Percentiles rank a stretch among this genome's conserved stretches.
Evolutionary conservation across 2,329 filamentous ascomycete species (phyloP).

Genomic region (Chaetomium sp.): DNA sequence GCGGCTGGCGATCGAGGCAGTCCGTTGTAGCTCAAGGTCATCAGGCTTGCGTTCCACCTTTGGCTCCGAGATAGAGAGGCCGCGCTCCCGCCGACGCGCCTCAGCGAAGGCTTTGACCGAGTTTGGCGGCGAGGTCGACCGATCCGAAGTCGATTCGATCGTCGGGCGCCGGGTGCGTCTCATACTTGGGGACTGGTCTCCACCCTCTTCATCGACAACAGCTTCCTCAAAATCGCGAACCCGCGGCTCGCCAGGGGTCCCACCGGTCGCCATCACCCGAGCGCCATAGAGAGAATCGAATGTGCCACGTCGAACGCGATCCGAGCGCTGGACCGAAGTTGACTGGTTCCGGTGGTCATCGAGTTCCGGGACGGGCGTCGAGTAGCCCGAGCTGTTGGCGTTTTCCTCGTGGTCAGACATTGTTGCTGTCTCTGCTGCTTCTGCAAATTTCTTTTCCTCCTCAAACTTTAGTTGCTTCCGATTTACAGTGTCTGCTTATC

Average conservation of each 20-base stretch:
- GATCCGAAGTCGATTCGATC: constrained; percentile 49
- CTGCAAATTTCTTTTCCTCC: not conserved
- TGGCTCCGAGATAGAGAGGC: constrained; percentile 48
- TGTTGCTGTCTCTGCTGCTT: constrained; percentile 27
- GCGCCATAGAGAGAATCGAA: constrained; percentile 62
- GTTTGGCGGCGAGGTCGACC: constrained; percentile 83
- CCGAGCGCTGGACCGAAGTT: constrained; percentile 52
- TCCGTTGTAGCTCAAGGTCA: constrained; percentile 58
- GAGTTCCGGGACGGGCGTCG: constrained; percentile 69
- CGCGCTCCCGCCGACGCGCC: constrained; percentile 76
- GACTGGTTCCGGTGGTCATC: constrained; percentile 78
- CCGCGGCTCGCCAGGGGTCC: constrained; percentile 35
- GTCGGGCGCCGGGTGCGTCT: constrained; percentile 48
- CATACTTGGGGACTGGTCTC: constrained; percentile 36
- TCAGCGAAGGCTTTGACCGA: constrained; percentile 97
- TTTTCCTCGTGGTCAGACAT: constrained; percentile 64
- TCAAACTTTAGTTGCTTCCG: too few species aligned
- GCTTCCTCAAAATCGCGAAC: constrained; percentile 84
- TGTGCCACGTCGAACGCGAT: constrained; percentile 62
- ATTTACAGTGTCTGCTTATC: not conserved
- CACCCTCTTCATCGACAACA: constrained; percentile 67
- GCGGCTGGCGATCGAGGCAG: constrained; percentile 63
- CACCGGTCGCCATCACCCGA: constrained; percentile 39
- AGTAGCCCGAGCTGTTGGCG: constrained; percentile 56
- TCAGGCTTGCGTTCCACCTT: constrained; percentile 32